Base-by-base conservation (phyloP, 371 early-diverging fungal genomes). In the Lichtheimia ramosa region DNA sequence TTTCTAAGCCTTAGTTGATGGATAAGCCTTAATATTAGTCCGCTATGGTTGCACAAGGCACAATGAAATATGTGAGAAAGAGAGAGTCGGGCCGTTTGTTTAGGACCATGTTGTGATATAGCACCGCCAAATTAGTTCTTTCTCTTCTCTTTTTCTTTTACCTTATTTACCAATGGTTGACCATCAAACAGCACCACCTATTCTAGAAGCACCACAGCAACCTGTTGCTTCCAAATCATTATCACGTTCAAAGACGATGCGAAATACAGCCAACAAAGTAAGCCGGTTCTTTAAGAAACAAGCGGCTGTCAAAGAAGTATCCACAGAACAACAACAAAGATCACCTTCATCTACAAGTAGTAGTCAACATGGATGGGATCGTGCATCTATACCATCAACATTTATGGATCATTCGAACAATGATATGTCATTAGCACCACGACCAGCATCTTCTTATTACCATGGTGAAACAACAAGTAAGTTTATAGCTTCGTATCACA, bases 351-450 rank as follows among this genome's bases (percentile, higher is more conserved):
- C 28, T 48, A 28, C 63, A 40, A 43, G 41, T 34, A 56, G 43
- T 28, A 58, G 50, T 42, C 43, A 54, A 25, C 58, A 43, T 40
- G 43, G 51, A 10, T 54, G 56, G 56, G 54, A 56, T 41, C 56
- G 51, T 14, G 40, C 54, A 24, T 48, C 39, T 18, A 50, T 54
- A 12, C 34, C 34, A 34, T 34, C 34, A 34, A 34, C 34, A 8
- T 34, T 34, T 34, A 34, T 34, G 34, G 55, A 53, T 15, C 43
- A 52, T 51, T 40, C 43, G 4, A 8, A 25, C 10, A 53, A 63
- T 34, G 34, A 34, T 34, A 8, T 34, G 8, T 34, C 34, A 34
- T 10, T 34, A 34, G 34, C 34, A 34, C 34, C 34, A 34, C 34
- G 34, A 34, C 34, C 34, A 2, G 34, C 10, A 34, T 34, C 34